Base-by-base conservation (phyloP, 495 filamentous ascomycete species). In the Bryoglossum gracile region DNA sequence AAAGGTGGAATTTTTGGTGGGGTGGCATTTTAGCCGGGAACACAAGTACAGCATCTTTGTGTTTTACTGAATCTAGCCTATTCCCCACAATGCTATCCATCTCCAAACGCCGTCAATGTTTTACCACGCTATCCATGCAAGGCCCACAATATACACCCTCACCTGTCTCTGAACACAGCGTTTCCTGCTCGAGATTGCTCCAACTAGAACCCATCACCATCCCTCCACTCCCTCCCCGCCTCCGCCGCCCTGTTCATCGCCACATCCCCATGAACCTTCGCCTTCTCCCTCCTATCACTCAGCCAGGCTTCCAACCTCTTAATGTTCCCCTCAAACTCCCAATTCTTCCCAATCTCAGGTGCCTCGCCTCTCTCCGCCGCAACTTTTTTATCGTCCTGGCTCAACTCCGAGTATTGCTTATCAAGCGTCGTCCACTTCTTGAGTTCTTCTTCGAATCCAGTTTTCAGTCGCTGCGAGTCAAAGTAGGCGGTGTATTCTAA, bases 401-500 rank as follows among this genome's bases (percentile, higher is more conserved):
- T 23, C 22, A n/a, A 35, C 47, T 33, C n/a, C 16, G 37, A 13
- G 14, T 28, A 33, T 13, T n/a, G 35, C 42, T 46, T 24, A 2
- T 48, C 25, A 25, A 56, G 73, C 68, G 62, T 49, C 13, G 57
- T 50, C 22, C 58, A 79, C 3, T 70, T 60, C n/a, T 64, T 55
- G 39, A 83, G 37, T 35, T 77, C 71, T 13, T 71, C 52, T 39
- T 78, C 66, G 16, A 74, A 54, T 17, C 72, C 56, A 3, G 65
- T 38, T 39, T 67, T 68, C 48, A 69, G 53, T 5, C 62, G 54
- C 26, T 68, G 61, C 26, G 71, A 42, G 22, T 67, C 63, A 13
- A 71, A 62, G 49, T 69, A 87, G 0, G 59, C 55, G 8, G 72
- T 57, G 35, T 72, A 85, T 46, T 74, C 62, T 0, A 69, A 63